A percentile compares a stretch with the other conserved stretches of the same genome.
Conservation (phyloP, 805 yeast genomes). For the Starmerella apicola region DNA sequence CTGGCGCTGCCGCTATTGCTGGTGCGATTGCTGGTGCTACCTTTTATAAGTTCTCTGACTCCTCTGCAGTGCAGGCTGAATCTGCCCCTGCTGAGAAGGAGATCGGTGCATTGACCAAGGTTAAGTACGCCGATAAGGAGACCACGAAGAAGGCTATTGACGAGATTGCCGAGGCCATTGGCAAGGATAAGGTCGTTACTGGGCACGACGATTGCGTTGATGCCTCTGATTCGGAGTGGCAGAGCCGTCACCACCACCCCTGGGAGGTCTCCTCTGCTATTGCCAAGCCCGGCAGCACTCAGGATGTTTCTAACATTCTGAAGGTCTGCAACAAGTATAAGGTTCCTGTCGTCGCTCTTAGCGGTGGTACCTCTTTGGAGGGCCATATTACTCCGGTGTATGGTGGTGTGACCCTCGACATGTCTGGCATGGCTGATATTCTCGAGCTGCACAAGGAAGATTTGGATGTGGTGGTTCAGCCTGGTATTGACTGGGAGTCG, state of each 20-base stretch:
- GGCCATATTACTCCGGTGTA: constrained; percentile 69
- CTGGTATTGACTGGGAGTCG: constrained; percentile 35
- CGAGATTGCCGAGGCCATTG: constrained; percentile 41
- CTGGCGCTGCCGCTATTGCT: too few species aligned
- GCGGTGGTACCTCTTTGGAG: constrained; percentile 73
- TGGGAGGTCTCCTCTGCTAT: constrained; percentile 44
- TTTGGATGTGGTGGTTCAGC: constrained; percentile 66
- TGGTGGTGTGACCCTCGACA: constrained; percentile 54
- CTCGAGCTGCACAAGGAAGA: constrained; percentile 53
- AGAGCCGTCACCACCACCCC: constrained; percentile 49
- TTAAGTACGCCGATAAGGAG: constrained; percentile 34
- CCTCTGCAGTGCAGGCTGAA: too few species aligned
- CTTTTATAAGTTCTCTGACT: too few species aligned
- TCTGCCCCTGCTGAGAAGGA: too few species aligned
- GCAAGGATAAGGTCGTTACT: constrained; percentile 37
- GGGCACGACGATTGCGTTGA: constrained; percentile 36
- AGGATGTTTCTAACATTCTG: constrained; percentile 52
- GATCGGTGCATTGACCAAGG: too few species aligned
- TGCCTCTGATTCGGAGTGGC: constrained; percentile 57
- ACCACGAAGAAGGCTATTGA: constrained; percentile 35
- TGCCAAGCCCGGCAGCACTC: constrained; percentile 52
- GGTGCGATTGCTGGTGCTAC: too few species aligned
- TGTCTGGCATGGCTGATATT: constrained; percentile 49
- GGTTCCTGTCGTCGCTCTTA: constrained; percentile 66
- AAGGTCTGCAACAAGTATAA: constrained; percentile 44